Evolutionary conservation across 2,329 filamentous ascomycete genomes (phyloP).

Genomic region (Bipolaris victoriae): DNA sequence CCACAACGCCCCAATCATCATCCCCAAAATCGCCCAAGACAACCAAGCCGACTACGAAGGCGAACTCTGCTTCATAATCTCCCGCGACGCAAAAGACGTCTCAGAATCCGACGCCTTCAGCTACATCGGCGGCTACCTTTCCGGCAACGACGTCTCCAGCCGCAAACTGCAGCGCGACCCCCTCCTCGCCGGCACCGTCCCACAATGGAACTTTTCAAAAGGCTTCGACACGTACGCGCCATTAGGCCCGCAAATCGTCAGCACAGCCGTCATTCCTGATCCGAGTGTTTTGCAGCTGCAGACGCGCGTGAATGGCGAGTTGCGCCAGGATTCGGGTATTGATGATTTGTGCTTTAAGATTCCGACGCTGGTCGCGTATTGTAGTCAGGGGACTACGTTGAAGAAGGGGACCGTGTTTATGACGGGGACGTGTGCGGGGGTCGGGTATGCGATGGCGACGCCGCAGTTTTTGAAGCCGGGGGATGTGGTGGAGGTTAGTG

Average conservation of each 20-base stretch:
- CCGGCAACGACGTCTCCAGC: constrained; percentile 62
- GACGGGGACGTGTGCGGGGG: constrained; percentile 54
- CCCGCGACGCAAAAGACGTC: constrained; percentile 60
- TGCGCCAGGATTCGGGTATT: constrained; percentile 57
- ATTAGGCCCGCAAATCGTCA: constrained; percentile 59
- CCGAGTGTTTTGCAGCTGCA: constrained; percentile 52
- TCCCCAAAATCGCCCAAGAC: constrained; percentile 59
- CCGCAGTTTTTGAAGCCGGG: constrained; percentile 46
- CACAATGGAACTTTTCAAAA: constrained; percentile 64
- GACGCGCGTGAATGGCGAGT: constrained; percentile 57
- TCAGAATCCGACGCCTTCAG: constrained; percentile 51
- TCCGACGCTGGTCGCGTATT: constrained; percentile 54
- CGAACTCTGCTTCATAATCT: constrained; percentile 57
- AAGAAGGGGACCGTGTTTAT: constrained; percentile 58
- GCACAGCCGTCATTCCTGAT: constrained; percentile 51
- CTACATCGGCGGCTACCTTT: constrained; percentile 62
- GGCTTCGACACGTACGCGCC: constrained; percentile 64
- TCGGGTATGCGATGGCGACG: constrained; percentile 52
- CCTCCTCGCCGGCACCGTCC: constrained; percentile 57
- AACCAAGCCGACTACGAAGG: constrained; percentile 53
- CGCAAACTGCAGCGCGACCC: constrained; percentile 61
- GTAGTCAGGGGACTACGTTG: constrained; percentile 54
- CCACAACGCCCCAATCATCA: constrained; percentile 51
- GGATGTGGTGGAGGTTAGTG: constrained; percentile 43
- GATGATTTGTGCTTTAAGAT: constrained; percentile 58